Conservation (phyloP, 305 asterid species). For the Stenogyne calaminthoides region DNA sequence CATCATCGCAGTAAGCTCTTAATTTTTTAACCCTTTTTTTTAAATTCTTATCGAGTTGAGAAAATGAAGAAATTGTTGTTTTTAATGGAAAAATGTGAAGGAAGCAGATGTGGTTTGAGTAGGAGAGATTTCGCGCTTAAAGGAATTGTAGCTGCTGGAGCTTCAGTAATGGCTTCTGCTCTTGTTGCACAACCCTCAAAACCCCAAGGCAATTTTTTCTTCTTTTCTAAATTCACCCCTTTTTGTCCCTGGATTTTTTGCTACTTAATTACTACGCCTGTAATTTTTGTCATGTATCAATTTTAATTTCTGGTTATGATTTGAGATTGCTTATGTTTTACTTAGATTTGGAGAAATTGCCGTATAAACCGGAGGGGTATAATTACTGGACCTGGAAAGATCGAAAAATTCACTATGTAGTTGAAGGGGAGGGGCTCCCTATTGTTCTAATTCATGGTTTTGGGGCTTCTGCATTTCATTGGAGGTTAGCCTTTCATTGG, state of each 20-base stretch:
- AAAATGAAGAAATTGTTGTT: background rate
- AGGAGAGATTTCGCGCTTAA: slow-evolving; percentile 65
- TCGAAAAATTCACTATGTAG: slow-evolving; percentile 78
- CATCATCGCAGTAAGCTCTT: slow-evolving; percentile 47
- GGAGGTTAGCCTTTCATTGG: slow-evolving; percentile 61
- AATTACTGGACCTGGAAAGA: slow-evolving; percentile 85
- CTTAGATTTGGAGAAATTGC: slow-evolving; percentile 70
- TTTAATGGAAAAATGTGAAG: slow-evolving; percentile 38
- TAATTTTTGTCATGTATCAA: background rate
- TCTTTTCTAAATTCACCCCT: background rate
- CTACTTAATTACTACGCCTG: background rate
- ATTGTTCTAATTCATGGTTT: slow-evolving; percentile 94
- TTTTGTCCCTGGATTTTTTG: background rate
- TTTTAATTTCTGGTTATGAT: slow-evolving; percentile 9
- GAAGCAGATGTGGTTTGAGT: slow-evolving; percentile 63
- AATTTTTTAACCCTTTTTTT: slow-evolving; percentile 3
- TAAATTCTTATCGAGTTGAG: background rate
- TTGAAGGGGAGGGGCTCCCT: slow-evolving; percentile 82
- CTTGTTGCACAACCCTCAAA: slow-evolving; percentile 56
- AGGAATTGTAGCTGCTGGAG: slow-evolving; percentile 81
- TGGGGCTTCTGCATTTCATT: slow-evolving; percentile 97
- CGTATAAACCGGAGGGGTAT: slow-evolving; percentile 86
- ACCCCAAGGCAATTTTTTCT: slow-evolving; percentile 33
- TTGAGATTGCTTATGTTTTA: slow-evolving; percentile 13
- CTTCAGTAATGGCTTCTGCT: slow-evolving; percentile 65